These are phyloP conservation scores for Candida chilensis DNA, from an alignment of 805 yeast species.

Conservation along the genomic window DNA sequence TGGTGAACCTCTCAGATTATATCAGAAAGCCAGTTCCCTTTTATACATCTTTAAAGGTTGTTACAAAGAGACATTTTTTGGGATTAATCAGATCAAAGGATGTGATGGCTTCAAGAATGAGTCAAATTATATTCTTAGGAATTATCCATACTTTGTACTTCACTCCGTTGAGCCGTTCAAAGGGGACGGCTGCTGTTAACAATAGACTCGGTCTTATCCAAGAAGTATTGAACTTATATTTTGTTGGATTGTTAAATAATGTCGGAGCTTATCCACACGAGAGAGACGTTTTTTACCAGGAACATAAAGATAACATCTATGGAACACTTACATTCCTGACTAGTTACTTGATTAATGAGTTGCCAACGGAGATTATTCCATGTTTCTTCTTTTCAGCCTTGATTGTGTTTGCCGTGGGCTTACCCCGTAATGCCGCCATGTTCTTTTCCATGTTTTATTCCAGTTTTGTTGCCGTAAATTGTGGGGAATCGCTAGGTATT, in stretches of 20 bases:
- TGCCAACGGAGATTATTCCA: constrained; percentile 27
- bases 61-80: constrained; percentile 20
- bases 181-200: constrained; percentile 18
- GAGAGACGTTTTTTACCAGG: constrained; percentile 30
- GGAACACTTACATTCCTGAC: constrained; percentile 23
- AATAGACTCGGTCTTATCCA: constrained; percentile 32
- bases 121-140: constrained; percentile 20
- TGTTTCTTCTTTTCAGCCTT: constrained; percentile 21
- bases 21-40: background rate
- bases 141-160: constrained; percentile 26
- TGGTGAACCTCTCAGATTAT: background rate
- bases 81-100: constrained; percentile 23
- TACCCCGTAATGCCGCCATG: constrained; percentile 29
- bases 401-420: constrained; percentile 27
- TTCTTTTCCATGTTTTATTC: constrained; percentile 26
- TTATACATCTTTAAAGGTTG: constrained; percentile 9
- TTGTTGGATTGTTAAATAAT: constrained; percentile 30
- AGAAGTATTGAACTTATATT: constrained; percentile 27
- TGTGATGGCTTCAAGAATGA: constrained; percentile 22
- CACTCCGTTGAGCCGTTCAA: constrained; percentile 7
- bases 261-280: constrained; percentile 27
- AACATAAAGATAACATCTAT: constrained; percentile 27
- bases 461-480: constrained; percentile 18
- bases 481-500: constrained; percentile 34
- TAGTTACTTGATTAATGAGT: constrained; percentile 25